A percentile compares a stretch with the other conserved stretches of the same genome.
Conservation (phyloP, 371 early-diverging fungal species). For the Nematocida ausubeli region DNA sequence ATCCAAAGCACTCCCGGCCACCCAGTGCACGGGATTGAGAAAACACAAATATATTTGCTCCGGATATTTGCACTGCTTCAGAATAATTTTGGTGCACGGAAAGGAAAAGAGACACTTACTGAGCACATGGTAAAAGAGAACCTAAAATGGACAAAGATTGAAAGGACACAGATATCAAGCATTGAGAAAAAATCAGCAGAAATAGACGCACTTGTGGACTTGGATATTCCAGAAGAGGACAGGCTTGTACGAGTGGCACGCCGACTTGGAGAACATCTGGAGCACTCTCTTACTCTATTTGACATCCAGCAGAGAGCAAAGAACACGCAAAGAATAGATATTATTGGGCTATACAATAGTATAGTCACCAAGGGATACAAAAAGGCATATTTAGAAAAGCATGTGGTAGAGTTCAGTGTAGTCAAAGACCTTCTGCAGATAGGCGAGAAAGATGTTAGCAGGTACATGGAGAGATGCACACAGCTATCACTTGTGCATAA, state of each 20-base stretch:
- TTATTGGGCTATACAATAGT: not conserved
- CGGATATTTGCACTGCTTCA: conserved; percentile 18
- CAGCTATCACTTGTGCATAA: conserved; percentile 42
- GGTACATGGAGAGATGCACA: conserved; percentile 31
- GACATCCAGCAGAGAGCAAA: conserved; percentile 20
- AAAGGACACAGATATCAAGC: not conserved
- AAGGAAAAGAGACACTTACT: not conserved
- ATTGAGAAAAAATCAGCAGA: not conserved
- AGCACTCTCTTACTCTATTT: conserved; percentile 14
- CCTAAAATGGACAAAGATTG: conserved; percentile 38
- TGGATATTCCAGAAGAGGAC: not conserved
- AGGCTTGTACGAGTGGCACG: not conserved
- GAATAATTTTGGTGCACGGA: not conserved
- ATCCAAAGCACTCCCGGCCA: not conserved
- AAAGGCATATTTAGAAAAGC: conserved; percentile 27
- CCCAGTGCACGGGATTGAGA: not conserved
- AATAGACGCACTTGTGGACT: not conserved
- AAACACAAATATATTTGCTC: not conserved
- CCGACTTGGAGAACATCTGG: not conserved
- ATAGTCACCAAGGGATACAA: conserved; percentile 12
- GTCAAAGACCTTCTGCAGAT: conserved; percentile 2
- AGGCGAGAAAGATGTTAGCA: not conserved
- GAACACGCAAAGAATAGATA: not conserved
- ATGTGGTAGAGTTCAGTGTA: conserved; percentile 3
- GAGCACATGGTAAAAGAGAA: not conserved